phyloP scores from a whole-genome alignment of 192 early-diverging fungal species.

The Glomus cerebriforme region DNA sequence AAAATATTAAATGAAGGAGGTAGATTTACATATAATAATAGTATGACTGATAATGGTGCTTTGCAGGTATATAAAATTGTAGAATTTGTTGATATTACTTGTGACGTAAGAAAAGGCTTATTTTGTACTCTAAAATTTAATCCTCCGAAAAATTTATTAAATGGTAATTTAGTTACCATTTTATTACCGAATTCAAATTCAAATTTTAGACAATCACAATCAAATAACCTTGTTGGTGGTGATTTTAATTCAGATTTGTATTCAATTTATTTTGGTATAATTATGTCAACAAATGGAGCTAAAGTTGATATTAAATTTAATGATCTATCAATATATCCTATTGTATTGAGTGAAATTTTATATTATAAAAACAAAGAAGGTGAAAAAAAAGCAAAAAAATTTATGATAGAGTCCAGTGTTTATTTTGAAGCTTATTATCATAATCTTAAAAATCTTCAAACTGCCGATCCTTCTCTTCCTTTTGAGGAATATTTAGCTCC shows the following conservation, averaged over 20 bases:
- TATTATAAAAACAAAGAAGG: not conserved
- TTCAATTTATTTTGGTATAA: slow-evolving; percentile 36
- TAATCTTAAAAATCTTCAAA: slow-evolving; percentile 37
- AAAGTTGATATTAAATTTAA: slow-evolving; percentile 38
- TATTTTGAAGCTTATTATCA: slow-evolving; percentile 42
- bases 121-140: slow-evolving; percentile 34
- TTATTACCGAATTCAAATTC: slow-evolving; percentile 30
- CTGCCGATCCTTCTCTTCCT: no score
- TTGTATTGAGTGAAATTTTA: slow-evolving; percentile 25
- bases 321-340: slow-evolving; percentile 33
- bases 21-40: slow-evolving; percentile 25
- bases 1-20: slow-evolving; percentile 35
- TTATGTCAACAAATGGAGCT: slow-evolving; percentile 36
- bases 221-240: no score
- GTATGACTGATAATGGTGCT: slow-evolving; percentile 18
- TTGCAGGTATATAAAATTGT: slow-evolving; percentile 44
- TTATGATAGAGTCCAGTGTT: slow-evolving; percentile 43
- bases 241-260: not conserved
- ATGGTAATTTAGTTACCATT: slow-evolving; percentile 49
- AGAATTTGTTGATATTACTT: slow-evolving; percentile 36
- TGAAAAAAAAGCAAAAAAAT: not conserved
- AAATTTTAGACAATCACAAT: no score
- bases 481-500: no score
- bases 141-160: slow-evolving; percentile 42
- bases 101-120: slow-evolving; percentile 28